A percentile compares a stretch with the other conserved stretches of the same genome.
Conservation (phyloP, 2,329 filamentous ascomycete genomes). For the Penicillium sp. region DNA sequence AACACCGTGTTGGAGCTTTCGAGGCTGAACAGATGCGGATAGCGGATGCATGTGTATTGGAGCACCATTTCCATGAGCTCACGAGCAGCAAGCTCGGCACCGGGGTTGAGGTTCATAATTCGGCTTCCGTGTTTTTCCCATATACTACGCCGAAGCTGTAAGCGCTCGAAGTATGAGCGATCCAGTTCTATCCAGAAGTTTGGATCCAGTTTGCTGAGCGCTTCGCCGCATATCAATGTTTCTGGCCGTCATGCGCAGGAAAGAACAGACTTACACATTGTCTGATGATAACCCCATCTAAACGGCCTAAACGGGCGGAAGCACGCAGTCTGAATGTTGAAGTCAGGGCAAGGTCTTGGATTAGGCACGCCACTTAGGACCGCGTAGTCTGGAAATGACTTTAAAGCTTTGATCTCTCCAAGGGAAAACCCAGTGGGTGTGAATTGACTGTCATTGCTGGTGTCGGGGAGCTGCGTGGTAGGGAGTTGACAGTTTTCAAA, state of each 20-base stretch:
- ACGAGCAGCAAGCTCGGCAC: constrained; percentile 73
- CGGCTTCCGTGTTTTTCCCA: constrained; percentile 59
- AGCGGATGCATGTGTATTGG: constrained; percentile 71
- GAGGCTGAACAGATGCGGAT: constrained; percentile 69
- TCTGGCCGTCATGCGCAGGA: neutral
- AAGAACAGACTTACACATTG: constrained; percentile 66
- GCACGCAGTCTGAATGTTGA: constrained; percentile 64
- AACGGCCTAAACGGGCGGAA: constrained; percentile 77
- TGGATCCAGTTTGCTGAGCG: constrained; percentile 70
- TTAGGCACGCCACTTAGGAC: constrained; percentile 68
- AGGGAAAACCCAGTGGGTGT: constrained; percentile 68
- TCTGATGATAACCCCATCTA: constrained; percentile 81
- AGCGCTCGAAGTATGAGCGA: constrained; percentile 62
- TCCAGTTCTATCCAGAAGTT: constrained; percentile 88
- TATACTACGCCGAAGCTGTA: constrained; percentile 66
- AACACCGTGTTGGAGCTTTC: constrained; percentile 54
- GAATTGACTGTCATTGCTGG: constrained; percentile 41
- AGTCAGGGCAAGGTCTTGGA: constrained; percentile 60
- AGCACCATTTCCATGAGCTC: constrained; percentile 84
- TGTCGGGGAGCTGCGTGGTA: constrained; percentile 37
- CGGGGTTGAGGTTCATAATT: constrained; percentile 66
- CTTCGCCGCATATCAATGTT: constrained; percentile 39
- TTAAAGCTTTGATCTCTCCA: constrained; percentile 64
- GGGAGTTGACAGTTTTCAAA: constrained; percentile 24
- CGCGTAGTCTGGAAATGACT: constrained; percentile 76